Evolutionary conservation across 164 flowering plant species (phyloP).

Genomic region (Saururus chinensis): DNA sequence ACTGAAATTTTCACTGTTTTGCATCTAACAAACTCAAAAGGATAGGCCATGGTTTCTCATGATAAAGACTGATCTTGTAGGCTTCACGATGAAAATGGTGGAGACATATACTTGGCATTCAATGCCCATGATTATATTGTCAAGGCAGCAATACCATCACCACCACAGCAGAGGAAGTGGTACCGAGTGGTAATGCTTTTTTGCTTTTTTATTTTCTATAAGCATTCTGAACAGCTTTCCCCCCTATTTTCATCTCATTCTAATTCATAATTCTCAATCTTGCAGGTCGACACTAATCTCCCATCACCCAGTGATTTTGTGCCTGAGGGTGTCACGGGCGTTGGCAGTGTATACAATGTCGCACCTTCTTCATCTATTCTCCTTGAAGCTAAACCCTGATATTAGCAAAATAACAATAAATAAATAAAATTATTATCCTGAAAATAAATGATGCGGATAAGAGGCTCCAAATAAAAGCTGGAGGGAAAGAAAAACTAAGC

Average conservation of each 20-base stretch:
- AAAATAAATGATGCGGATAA: too few relatives aligned
- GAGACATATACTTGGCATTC: slow-evolving; percentile 78
- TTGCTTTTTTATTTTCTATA: background rate
- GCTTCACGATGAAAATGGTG: slow-evolving; percentile 49
- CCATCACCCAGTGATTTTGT: slow-evolving; percentile 62
- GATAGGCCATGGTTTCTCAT: background rate
- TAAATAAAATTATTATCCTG: background rate
- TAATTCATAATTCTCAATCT: background rate
- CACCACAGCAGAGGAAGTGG: slow-evolving; percentile 59
- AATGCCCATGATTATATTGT: slow-evolving; percentile 78
- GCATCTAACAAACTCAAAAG: background rate
- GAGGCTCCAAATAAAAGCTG: background rate
- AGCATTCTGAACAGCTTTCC: background rate
- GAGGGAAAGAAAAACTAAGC: too few relatives aligned
- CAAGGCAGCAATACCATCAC: slow-evolving; percentile 50
- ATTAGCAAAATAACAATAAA: background rate
- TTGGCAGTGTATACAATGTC: slow-evolving; percentile 43
- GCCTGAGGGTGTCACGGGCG: slow-evolving; percentile 50
- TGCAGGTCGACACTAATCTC: slow-evolving; percentile 91
- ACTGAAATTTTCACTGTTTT: background rate
- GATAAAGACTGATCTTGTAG: slow-evolving; percentile 28
- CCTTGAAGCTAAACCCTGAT: slow-evolving; percentile 53
- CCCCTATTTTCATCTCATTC: background rate
- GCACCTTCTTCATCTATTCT: slow-evolving; percentile 81
- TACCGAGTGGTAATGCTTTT: slow-evolving; percentile 56